Base-by-base conservation (phyloP, 176 grass and related monocot species). In the Cenchrus americanus region DNA sequence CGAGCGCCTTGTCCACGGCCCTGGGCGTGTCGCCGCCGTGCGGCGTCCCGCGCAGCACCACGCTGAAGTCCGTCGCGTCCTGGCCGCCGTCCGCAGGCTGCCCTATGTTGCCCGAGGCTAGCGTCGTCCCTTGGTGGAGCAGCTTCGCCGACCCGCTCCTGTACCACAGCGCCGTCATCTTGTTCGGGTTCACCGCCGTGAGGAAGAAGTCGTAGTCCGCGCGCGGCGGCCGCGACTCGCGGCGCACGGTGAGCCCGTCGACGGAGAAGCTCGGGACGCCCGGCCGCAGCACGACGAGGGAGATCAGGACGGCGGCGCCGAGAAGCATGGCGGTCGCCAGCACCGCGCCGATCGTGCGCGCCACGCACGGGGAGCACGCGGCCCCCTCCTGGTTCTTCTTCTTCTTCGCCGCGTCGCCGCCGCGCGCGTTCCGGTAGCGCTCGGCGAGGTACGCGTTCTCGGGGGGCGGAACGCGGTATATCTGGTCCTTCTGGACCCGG, bases 401-500 rank as follows among this genome's bases (percentile, higher is more conserved):
- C 14, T 68, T 42, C 30, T 27, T 72, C 22, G 30, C 30, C 24
- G 12, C 61, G 10, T 12, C 61, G 61, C 61, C 23, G 77, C 53
- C 71, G 77, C 71, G 70, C 86, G 81, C 81, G 40, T 73, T 55
- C 4, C 88, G 89, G 70, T 97, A 97, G 15, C 86, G 86, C 75
- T 97, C 92, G 50, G 81, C 90, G 77, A 94, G 75, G 62, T 71
- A 79, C 1, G 94, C 94, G 85, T 97, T 97, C 88, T 97, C 92
- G 11, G 94, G 94, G 1, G 94, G 94, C 18, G 94, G 94, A 15
- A 97, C 81, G 18, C 86, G 92, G 90, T 94, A 97, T 83, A 97
- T 89, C 81, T 97, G 94, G 21, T 97, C 94, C 88, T 97, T 97
- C 14, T 89, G 92, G 21, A 97, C 90, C 44, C 94, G 82, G 71